Evolutionary conservation across 139 green algal species (phyloP).

Genomic region (Spirogloea muscicola): DNA sequence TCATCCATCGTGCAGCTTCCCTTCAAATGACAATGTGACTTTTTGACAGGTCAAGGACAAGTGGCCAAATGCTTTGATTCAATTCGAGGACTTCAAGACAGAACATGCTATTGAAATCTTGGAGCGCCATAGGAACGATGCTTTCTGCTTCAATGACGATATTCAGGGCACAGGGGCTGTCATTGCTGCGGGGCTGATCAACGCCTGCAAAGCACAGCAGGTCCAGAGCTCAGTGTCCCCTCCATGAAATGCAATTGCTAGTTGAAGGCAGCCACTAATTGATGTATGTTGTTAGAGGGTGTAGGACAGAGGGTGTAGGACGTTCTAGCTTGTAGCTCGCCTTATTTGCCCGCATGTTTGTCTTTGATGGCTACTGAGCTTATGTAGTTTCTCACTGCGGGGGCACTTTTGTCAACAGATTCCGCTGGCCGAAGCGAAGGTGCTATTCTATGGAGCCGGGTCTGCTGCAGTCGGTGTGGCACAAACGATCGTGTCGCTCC

Average conservation of each 20-base stretch:
- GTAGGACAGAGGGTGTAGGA: no score
- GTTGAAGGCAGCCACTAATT: no score
- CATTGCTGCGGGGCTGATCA: slow-evolving; percentile 15
- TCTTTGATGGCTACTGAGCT: not conserved
- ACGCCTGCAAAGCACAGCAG: slow-evolving; percentile 2
- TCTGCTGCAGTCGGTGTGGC: not conserved
- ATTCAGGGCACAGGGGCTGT: slow-evolving; percentile 26
- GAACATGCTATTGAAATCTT: slow-evolving; percentile 16
- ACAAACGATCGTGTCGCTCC: not conserved
- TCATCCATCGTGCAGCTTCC: no score
- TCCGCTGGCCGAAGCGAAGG: not conserved
- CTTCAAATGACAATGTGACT: no score
- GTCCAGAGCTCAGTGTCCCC: not conserved
- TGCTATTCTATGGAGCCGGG: slow-evolving; percentile 1
- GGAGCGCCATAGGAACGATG: slow-evolving; percentile 18
- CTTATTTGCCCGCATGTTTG: not conserved
- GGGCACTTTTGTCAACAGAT: not conserved
- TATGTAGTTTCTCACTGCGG: not conserved
- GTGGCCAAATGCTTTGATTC: slow-evolving; percentile 27
- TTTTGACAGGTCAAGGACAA: not conserved
- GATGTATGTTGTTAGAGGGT: no score
- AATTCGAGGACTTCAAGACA: slow-evolving; percentile 39
- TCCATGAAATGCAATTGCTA: no score
- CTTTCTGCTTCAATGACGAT: slow-evolving; percentile 31
- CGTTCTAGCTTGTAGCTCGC: no score